Percentiles rank a stretch among this genome's conserved stretches.
Conservation (phyloP, 2,329 filamentous ascomycete species). For the Alternaria ventricosa region DNA sequence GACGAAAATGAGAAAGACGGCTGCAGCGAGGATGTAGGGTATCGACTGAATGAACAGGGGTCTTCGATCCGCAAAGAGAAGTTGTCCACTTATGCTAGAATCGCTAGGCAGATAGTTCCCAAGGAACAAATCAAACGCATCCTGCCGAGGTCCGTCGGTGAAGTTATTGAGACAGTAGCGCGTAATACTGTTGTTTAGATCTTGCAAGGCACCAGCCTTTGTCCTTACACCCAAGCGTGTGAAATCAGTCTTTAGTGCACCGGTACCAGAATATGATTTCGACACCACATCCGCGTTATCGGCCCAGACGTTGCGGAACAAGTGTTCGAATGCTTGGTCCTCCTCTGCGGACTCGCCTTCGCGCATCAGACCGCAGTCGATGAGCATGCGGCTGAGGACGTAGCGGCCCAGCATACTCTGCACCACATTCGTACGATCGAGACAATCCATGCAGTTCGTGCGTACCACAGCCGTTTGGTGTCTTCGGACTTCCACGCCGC, state of each 20-base stretch:
- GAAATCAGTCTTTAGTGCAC: conserved; percentile 96
- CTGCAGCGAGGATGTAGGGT: conserved; percentile 87
- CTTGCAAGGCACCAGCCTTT: conserved; percentile 81
- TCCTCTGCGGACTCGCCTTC: conserved; percentile 80
- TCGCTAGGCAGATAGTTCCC: conserved; percentile 81
- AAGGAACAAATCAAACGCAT: conserved; percentile 93
- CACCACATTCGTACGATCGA: conserved; percentile 96
- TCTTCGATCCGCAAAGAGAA: conserved; percentile 82
- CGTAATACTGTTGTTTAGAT: conserved; percentile 85
- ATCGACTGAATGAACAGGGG: conserved; percentile 91
- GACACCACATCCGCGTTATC: conserved; percentile 98
- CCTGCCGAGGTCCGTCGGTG: conserved; percentile 88
- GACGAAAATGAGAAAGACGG: conserved; percentile 81
- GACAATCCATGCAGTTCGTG: conserved; percentile 99
- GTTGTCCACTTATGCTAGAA: conserved; percentile 71
- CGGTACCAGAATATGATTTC: conserved; percentile 90
- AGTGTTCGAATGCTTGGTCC: conserved; percentile 80
- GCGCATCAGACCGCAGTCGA: conserved; percentile 79
- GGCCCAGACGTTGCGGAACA: conserved; percentile 98
- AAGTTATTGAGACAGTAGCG: conserved; percentile 96
- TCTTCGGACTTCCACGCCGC: conserved; percentile 78
- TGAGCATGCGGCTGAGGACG: conserved; percentile 86
- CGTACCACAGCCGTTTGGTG: conserved; percentile 89
- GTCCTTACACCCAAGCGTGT: conserved; percentile 93
- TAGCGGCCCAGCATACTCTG: conserved; percentile 95